These are phyloP conservation scores for Lipomyces yamadae DNA, from an alignment of 805 yeast species.

Conservation along the genomic window DNA sequence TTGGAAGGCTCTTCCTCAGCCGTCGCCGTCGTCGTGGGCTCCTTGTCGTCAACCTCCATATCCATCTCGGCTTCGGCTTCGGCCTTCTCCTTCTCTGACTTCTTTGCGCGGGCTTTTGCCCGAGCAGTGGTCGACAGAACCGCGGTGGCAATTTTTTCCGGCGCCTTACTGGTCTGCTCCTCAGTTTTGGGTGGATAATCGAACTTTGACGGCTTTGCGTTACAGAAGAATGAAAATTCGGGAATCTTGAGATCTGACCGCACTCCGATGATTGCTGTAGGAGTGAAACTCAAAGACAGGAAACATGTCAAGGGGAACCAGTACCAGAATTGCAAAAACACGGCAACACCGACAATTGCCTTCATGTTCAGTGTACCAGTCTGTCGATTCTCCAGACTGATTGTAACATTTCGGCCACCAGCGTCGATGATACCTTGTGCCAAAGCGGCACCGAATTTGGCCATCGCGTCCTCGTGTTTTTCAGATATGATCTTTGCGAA, in stretches of 20 bases:
- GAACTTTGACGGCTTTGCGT: slow-evolving; percentile 76
- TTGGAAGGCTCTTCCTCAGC: slow-evolving; percentile 34
- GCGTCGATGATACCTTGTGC: slow-evolving; percentile 98
- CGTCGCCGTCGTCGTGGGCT: slow-evolving; percentile 32
- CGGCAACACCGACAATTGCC: slow-evolving; percentile 88
- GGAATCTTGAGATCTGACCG: slow-evolving; percentile 86
- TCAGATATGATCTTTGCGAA: slow-evolving; percentile 77
- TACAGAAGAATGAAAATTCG: slow-evolving; percentile 77
- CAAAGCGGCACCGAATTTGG: slow-evolving; percentile 95
- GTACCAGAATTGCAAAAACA: slow-evolving; percentile 94
- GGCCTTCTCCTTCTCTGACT: slow-evolving; percentile 57
- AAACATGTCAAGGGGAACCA: slow-evolving; percentile 98
- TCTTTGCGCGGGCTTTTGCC: slow-evolving; percentile 91
- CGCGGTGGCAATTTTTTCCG: slow-evolving; percentile 89
- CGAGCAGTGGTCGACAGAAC: slow-evolving; percentile 90
- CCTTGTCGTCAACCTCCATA: slow-evolving; percentile 49
- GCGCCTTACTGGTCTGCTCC: slow-evolving; percentile 76
- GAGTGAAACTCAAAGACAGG: slow-evolving; percentile 85
- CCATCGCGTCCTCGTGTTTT: slow-evolving; percentile 95
- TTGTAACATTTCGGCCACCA: slow-evolving; percentile 97
- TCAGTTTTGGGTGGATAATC: slow-evolving; percentile 89
- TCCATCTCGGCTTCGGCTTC: slow-evolving; percentile 50
- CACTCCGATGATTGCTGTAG: slow-evolving; percentile 88
- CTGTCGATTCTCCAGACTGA: slow-evolving; percentile 82
- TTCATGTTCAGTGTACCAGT: slow-evolving; percentile 89